Evolutionary conservation across 106 monocot genomes (phyloP).

Genomic region (Dioscorea alata): DNA sequence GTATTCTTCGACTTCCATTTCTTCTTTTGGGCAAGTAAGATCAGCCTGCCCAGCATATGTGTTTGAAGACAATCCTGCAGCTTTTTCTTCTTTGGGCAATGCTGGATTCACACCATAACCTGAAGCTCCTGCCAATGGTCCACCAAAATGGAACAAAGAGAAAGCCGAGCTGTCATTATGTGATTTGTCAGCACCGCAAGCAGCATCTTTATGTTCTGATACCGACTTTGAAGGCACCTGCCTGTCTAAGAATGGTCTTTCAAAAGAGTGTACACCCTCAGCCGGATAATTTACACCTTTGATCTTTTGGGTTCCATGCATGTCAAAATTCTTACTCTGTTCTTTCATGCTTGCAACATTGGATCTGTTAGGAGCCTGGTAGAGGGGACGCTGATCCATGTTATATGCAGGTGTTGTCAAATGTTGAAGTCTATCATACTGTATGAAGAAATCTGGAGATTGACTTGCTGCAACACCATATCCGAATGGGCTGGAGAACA

Average conservation of each 20-base stretch:
- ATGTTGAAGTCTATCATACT: constrained; percentile 31
- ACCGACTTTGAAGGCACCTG: constrained; percentile 5
- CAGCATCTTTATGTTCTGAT: constrained; percentile 7
- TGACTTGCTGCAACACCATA: constrained; percentile 33
- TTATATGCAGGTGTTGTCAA: constrained; percentile 8
- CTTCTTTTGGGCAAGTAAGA: constrained; percentile 30
- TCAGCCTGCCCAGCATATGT: constrained; percentile 7
- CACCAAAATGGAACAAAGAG: constrained; percentile 90
- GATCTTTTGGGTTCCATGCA: constrained; percentile 1
- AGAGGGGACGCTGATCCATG: constrained; percentile 11
- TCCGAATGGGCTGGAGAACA: constrained; percentile 34
- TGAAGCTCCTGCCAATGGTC: constrained; percentile 41
- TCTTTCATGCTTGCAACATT: constrained; percentile 11
- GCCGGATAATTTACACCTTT: constrained; percentile 4
- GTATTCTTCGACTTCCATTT: constrained; percentile 60
- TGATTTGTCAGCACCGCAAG: constrained; percentile 7
- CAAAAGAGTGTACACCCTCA: constrained; percentile 1
- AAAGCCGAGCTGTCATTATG: constrained; percentile 37
- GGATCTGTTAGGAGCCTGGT: constrained; percentile 7
- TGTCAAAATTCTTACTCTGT: background rate
- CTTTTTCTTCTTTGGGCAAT: constrained; percentile 14
- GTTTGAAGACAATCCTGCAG: constrained; percentile 8
- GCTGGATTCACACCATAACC: constrained; percentile 12
- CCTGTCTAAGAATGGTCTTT: constrained; percentile 8
- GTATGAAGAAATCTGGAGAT: constrained; percentile 32